Evolutionary conservation across 306 rosid species (phyloP), one percentile per base, ranked within the genome.

Genomic region (Sphenostylis stenocarpa): DNA sequence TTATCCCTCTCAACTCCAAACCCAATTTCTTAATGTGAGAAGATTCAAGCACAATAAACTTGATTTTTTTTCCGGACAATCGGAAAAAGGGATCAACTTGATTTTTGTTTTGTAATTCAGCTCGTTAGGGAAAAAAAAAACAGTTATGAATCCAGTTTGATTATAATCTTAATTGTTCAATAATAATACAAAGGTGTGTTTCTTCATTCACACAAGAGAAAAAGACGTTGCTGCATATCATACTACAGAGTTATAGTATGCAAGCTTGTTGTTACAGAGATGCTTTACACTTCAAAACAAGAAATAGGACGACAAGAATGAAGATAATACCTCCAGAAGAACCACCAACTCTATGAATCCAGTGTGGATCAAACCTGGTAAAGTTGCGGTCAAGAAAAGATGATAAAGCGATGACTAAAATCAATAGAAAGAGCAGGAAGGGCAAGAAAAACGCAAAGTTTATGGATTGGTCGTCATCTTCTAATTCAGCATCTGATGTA

Each of bases 291-390:
- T 86, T 94, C 84, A 92, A 79, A 80, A 95, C 87, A 19, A 95
- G 77, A 55, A 90, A 89, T 70, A 95, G 97, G 80, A 95, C 51
- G 55, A 89, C 11, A 62, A 95, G 92, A 75, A 87, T 78, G 10
- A 88, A n/a, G 20, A 89, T 60, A 53, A 92, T 88, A 57, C 99
- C 98, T 45, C 88, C 84, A 20, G 98, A 91, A 79, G 99, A 92
- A 82, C 99, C 98, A 43, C 94, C 96, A 73, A 89, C 94, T 77
- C 98, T 88, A 73, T 92, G 92, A 79, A 95, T 92, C 97, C 97
- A 95, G 45, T 89, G 16, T 41, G 89, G 94, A 84, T 92, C 99
- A 36, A 88, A 89, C 87, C 93, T 89, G 78, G 93, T 84, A 53
- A 81, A 77, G 73, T 88, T 81, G 45, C 72, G 77, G 71, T 95